Conservation (phyloP, 2,329 filamentous ascomycete genomes). For the Cadophora malorum region DNA sequence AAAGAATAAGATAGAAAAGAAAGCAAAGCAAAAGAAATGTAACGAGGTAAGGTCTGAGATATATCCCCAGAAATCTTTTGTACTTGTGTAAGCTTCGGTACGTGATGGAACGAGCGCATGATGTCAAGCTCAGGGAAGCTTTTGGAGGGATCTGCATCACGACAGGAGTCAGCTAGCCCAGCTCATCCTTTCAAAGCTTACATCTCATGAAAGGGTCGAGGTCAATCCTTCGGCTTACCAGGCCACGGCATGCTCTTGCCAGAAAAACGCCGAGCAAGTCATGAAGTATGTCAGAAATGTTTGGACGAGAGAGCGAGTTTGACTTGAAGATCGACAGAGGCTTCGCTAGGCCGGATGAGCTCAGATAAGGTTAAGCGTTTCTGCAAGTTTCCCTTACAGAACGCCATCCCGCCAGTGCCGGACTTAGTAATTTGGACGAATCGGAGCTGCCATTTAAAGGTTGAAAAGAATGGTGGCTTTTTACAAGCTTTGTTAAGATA, state of each 20-base stretch:
- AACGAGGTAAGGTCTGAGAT: background rate
- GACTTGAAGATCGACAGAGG: background rate
- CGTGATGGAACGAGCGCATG: constrained; percentile 24
- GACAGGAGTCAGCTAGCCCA: background rate
- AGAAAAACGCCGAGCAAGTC: too few species aligned
- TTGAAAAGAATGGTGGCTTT: background rate
- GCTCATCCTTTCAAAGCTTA: constrained; percentile 5
- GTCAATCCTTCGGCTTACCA: background rate
- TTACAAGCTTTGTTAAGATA: constrained; percentile 1
- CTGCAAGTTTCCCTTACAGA: background rate
- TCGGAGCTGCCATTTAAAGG: background rate
- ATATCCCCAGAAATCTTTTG: background rate
- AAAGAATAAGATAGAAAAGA: background rate
- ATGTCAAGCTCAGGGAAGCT: constrained; percentile 13
- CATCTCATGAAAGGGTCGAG: background rate
- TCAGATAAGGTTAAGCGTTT: constrained; percentile 4
- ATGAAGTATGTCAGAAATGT: background rate
- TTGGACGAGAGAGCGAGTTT: constrained; percentile 2
- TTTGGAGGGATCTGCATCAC: constrained; percentile 7
- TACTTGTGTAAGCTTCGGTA: constrained; percentile 19
- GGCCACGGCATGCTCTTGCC: background rate
- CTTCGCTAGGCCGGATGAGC: background rate
- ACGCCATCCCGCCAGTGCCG: constrained; percentile 12
- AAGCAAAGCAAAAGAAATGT: background rate
- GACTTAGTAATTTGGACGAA: background rate